Evolutionary conservation across 176 grass and related monocot genomes (phyloP).

Genomic region (Saccharum officinarum): DNA sequence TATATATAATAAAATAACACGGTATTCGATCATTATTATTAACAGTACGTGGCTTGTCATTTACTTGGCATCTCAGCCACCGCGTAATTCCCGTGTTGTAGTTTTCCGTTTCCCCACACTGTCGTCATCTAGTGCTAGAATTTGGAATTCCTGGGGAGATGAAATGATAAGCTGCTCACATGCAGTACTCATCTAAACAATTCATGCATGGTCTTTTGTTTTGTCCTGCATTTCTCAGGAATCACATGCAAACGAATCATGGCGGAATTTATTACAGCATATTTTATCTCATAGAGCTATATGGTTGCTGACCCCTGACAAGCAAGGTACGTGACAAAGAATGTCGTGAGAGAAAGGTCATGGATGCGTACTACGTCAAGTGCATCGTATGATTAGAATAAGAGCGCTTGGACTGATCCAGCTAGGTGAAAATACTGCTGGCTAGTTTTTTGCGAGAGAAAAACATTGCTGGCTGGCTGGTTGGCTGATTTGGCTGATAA

Average conservation of each 20-base stretch:
- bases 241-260: constrained; percentile 34
- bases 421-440: too few relatives aligned
- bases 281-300: constrained; percentile 7
- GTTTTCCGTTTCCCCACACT: background rate
- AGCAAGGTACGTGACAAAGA: constrained; percentile 37
- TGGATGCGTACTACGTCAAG: constrained; percentile 1
- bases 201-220: constrained; percentile 1
- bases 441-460: too few relatives aligned
- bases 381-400: background rate
- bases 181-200: background rate
- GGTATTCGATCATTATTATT: constrained; percentile 26
- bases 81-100: constrained; percentile 24
- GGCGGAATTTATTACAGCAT: background rate
- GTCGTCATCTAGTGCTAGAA: background rate
- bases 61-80: background rate
- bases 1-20: background rate
- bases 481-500: too few relatives aligned
- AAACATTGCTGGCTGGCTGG: too few relatives aligned
- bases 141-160: constrained; percentile 33
- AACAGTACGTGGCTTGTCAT: constrained; percentile 32
- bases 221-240: background rate
- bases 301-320: background rate
- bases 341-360: constrained; percentile 18
- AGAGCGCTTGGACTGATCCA: too few relatives aligned
- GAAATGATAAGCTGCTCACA: constrained; percentile 31